Evolutionary conservation across 2,329 filamentous ascomycete genomes (phyloP), one percentile per base, ranked within the genome.

Genomic region (Tolypocladium sp.): DNA sequence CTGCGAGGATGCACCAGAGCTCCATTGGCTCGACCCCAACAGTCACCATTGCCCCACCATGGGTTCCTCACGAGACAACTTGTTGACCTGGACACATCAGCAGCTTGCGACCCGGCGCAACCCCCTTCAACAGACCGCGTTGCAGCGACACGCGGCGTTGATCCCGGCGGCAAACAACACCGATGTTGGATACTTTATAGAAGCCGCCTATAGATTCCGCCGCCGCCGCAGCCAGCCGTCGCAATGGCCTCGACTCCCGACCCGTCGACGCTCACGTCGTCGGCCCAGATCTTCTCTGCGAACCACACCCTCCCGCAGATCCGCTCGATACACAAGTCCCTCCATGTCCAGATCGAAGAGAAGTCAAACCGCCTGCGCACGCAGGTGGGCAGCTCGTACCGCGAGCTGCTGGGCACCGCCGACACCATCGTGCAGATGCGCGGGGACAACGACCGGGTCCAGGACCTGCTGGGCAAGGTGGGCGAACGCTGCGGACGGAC

Each of bases 381-480:
- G 22, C 82, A 86, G 69, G 85, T 88, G 62, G 85, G 85, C 64
- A 79, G 77, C 60, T 86, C 82, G 68, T 97, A 97, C 74, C 89
- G 93, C 65, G 91, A 94, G 67, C 85, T 97, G 10, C 85, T 97
- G 33, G 90, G 90, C 57, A 97, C 93, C 0, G 93, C 93, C 58
- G 92, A 97, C 74, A 87, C 87, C n/a, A 97, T 97, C 65, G 89
- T 97, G 58, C 83, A 87, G 61, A 96, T 97, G 91, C 89, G 91
- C 65, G 75, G 74, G 44, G 86, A 93, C 69, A 93, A 94, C 76
- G 83, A 87, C 61, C 76, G 79, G 15, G 88, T 91, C 20, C 91
- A 96, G 72, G 77, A 79, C 6, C 83, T 86, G 42, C 80, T 97
- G 57, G 82, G 82, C 20, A 80, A 80, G 60, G 88, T 96, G 76